Conservation (phyloP, 139 green algal genomes). For the Diplosphaera chodatii region DNA sequence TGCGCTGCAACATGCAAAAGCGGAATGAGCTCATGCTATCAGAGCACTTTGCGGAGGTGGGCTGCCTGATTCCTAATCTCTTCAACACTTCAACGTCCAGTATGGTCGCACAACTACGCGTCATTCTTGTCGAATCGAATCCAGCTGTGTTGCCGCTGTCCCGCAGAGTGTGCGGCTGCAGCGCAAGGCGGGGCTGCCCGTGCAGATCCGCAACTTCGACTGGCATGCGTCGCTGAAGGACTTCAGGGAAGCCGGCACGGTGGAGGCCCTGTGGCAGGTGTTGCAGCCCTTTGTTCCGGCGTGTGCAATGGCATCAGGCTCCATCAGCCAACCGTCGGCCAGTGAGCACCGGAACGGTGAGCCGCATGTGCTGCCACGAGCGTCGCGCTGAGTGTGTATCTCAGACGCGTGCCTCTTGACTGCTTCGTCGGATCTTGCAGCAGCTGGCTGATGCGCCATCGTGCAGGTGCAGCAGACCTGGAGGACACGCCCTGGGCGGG, state of each 20-base stretch:
- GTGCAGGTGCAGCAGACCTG: neutral
- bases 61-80: too few species aligned
- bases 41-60: constrained; percentile 60
- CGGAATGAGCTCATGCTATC: constrained; percentile 62
- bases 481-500: constrained; percentile 16
- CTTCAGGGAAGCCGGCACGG: constrained; percentile 72
- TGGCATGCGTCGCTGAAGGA: constrained; percentile 92
- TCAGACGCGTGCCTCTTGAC: too few species aligned
- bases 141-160: too few species aligned
- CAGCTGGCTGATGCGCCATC: too few species aligned
- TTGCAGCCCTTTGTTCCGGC: constrained; percentile 38
- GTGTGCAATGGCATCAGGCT: neutral
- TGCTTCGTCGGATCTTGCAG: too few species aligned
- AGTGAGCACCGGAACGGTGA: neutral
- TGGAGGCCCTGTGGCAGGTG: constrained; percentile 87
- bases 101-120: too few species aligned
- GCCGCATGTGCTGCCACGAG: too few species aligned
- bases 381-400: too few species aligned
- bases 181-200: constrained; percentile 18
- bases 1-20: constrained; percentile 69
- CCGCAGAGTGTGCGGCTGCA: constrained; percentile 35
- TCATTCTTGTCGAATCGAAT: too few species aligned
- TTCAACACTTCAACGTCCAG: too few species aligned
- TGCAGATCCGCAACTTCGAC: constrained; percentile 81
- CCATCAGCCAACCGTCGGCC: neutral